Evolutionary conservation across 169 alveolate species (phyloP).

Genomic region (Eimeria falciformis): DNA sequence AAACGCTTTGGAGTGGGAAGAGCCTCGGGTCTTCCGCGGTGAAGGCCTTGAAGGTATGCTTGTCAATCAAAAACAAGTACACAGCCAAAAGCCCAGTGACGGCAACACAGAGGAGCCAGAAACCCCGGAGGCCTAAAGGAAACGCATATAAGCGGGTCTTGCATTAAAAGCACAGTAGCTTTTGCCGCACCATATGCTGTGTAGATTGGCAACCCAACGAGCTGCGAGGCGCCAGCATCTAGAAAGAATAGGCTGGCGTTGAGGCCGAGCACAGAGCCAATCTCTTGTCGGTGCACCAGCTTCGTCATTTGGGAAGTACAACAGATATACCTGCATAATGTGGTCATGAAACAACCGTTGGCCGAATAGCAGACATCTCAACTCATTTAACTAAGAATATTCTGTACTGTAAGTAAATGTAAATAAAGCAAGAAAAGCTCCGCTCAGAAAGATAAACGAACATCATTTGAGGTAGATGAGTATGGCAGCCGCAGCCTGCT

Average conservation of each 20-base stretch:
- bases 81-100: constrained; percentile 18
- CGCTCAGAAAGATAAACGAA: too few species aligned
- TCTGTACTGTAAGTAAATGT: too few species aligned
- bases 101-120: constrained; percentile 66
- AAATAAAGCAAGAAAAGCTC: too few species aligned
- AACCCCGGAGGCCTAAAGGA: constrained; percentile 60
- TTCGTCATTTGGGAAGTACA: constrained; percentile 74
- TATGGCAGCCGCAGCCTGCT: neutral
- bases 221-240: constrained; percentile 73
- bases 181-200: constrained; percentile 65
- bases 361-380: neutral
- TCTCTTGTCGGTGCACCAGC: constrained; percentile 61
- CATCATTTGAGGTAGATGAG: too few species aligned
- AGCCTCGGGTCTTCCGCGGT: constrained; percentile 23
- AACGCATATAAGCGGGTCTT: neutral
- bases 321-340: constrained; percentile 67
- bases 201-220: constrained; percentile 64
- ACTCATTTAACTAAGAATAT: too few species aligned
- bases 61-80: constrained; percentile 60
- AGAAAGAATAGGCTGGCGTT: constrained; percentile 67
- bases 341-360: neutral
- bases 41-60: constrained; percentile 44
- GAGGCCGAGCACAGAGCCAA: constrained; percentile 72
- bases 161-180: neutral
- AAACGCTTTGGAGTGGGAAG: constrained; percentile 26